A percentile compares a stretch with the other conserved stretches of the same genome.
Conservation (phyloP, 768 basidiomycete species). For the Coprinopsis strossmayeri region DNA sequence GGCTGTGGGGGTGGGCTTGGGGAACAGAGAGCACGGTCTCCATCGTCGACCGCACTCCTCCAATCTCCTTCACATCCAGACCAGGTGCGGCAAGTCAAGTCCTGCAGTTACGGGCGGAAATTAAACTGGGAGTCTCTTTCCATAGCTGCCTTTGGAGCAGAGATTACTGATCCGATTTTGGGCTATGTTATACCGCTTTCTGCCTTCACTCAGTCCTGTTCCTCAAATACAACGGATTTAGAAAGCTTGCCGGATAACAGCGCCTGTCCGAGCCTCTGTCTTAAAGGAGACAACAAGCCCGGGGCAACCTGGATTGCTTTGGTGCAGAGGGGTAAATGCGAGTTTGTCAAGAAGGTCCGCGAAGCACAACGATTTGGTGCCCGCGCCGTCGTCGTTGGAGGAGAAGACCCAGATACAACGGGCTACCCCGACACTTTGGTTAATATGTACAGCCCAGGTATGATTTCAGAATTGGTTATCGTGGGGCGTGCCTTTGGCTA, state of each 20-base stretch:
- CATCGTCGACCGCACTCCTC: slow-evolving; percentile 68
- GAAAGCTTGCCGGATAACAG: slow-evolving; percentile 31
- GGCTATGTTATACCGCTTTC: slow-evolving; percentile 70
- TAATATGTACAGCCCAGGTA: slow-evolving; percentile 91
- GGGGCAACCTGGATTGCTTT: slow-evolving; percentile 85
- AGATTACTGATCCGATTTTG: slow-evolving; percentile 59
- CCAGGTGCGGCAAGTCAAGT: slow-evolving; percentile 33
- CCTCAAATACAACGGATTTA: slow-evolving; percentile 20
- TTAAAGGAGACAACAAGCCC: slow-evolving; percentile 47
- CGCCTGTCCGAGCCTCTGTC: slow-evolving; percentile 68
- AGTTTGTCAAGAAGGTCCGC: slow-evolving; percentile 85
- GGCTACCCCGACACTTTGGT: slow-evolving; percentile 73
- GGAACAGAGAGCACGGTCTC: slow-evolving; percentile 66
- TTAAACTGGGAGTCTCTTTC: background rate
- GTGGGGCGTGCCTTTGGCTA: slow-evolving; percentile 2
- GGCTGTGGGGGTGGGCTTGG: slow-evolving; percentile 64
- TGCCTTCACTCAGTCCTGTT: slow-evolving; percentile 54
- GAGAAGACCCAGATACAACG: slow-evolving; percentile 56
- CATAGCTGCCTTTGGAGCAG: slow-evolving; percentile 67
- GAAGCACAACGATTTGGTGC: slow-evolving; percentile 73
- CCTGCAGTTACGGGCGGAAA: slow-evolving; percentile 1
- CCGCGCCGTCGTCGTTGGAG: slow-evolving; percentile 87
- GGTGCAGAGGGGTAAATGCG: slow-evolving; percentile 83
- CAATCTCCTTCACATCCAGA: slow-evolving; percentile 64
- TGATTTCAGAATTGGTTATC: slow-evolving; percentile 16